phyloP scores from a whole-genome alignment of 75 land plant genomes.

The Cunninghamia lanceolata region DNA sequence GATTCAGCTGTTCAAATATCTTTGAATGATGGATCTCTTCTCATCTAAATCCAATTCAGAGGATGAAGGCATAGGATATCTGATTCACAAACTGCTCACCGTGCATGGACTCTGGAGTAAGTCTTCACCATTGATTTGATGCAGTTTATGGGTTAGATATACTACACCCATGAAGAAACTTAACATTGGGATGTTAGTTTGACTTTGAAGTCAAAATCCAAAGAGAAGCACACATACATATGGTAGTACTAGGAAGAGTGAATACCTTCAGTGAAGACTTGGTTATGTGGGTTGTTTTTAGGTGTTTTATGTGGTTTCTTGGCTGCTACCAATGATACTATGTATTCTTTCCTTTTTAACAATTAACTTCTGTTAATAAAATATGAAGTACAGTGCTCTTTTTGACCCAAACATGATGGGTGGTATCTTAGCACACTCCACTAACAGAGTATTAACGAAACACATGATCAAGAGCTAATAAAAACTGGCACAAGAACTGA shows the following conservation, averaged over 20 bases:
- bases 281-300: neutral
- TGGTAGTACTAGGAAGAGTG: neutral
- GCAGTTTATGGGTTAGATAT: neutral
- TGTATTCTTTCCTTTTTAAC: no score
- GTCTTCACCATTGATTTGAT: neutral
- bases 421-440: no score
- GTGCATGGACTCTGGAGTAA: neutral
- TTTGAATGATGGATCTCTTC: neutral
- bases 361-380: no score
- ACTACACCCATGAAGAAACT: neutral
- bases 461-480: no score
- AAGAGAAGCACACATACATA: neutral
- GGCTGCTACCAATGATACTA: neutral
- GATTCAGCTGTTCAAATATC: neutral
- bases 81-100: neutral
- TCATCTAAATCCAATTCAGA: neutral
- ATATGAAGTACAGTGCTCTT: no score
- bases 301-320: neutral
- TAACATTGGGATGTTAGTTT: neutral
- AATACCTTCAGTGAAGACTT: neutral
- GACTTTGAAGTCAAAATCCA: neutral
- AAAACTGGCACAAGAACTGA: neutral
- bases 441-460: no score
- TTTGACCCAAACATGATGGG: no score
- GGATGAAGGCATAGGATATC: neutral